These are phyloP conservation scores for Trichosanthes truncata DNA, from an alignment of 306 rosid genomes.

Conservation along the genomic window DNA sequence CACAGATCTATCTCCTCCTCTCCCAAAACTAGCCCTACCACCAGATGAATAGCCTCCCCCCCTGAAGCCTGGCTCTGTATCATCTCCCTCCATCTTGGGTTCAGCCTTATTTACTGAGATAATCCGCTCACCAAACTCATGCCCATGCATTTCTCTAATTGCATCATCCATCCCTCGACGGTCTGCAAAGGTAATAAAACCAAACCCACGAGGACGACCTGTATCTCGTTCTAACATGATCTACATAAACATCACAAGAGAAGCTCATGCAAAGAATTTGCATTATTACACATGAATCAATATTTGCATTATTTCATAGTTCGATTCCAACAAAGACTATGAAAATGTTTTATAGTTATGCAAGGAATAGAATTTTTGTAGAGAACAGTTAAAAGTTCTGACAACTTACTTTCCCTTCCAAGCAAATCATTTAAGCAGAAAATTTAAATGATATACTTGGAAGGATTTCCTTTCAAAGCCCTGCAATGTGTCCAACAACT, in stretches of 20 bases:
- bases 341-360: neutral
- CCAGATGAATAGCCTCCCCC: slow-evolving; percentile 77
- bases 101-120: slow-evolving; percentile 33
- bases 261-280: neutral
- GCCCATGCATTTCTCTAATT: slow-evolving; percentile 31
- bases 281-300: neutral
- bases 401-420: slow-evolving; percentile 2
- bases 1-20: slow-evolving; percentile 51
- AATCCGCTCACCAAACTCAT: slow-evolving; percentile 21
- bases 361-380: neutral
- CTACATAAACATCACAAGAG: slow-evolving; percentile 13
- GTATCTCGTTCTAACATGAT: slow-evolving; percentile 35
- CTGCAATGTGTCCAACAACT: neutral
- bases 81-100: slow-evolving; percentile 21
- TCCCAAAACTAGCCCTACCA: slow-evolving; percentile 65
- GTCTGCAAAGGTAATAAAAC: slow-evolving; percentile 28
- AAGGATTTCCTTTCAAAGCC: neutral
- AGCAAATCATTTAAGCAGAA: neutral
- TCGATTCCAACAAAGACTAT: neutral
- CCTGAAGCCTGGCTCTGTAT: slow-evolving; percentile 31
- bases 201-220: slow-evolving; percentile 33
- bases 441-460: neutral
- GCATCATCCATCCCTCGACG: slow-evolving; percentile 28
- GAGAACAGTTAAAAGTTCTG: neutral
- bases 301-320: neutral